A percentile compares a stretch with the other conserved stretches of the same genome.
Evolutionary conservation across 805 yeast genomes (phyloP).

Genomic region (Lipomyces sp.): DNA sequence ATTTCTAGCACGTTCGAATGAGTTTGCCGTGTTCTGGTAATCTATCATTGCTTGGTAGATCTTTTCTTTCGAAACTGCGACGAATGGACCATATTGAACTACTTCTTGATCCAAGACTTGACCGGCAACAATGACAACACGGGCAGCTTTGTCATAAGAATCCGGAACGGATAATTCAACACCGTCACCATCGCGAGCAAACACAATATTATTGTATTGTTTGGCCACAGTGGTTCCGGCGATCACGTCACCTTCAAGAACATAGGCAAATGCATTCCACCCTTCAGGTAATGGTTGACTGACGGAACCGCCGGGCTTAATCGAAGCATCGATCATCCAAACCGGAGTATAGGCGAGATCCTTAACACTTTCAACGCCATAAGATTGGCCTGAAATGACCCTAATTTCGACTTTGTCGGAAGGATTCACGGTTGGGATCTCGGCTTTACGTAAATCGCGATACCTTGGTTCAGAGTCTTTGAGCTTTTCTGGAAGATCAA

Average conservation of each 20-base stretch:
- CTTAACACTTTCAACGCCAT: constrained; percentile 72
- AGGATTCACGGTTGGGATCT: constrained; percentile 71
- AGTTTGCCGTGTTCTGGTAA: constrained; percentile 56
- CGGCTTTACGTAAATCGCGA: constrained; percentile 71
- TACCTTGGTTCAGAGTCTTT: constrained; percentile 74
- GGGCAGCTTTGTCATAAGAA: constrained; percentile 26
- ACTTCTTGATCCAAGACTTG: constrained; percentile 50
- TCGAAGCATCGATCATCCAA: constrained; percentile 67
- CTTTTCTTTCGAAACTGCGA: constrained; percentile 68
- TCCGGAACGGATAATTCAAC: constrained; percentile 39
- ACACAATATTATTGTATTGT: constrained; percentile 37
- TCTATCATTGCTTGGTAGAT: constrained; percentile 73
- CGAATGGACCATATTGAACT: constrained; percentile 92
- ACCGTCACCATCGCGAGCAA: constrained; percentile 40
- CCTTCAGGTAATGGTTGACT: constrained; percentile 55
- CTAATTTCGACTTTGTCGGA: constrained; percentile 61
- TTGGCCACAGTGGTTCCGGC: constrained; percentile 33
- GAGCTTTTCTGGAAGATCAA: constrained; percentile 69
- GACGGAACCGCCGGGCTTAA: constrained; percentile 70
- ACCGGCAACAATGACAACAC: constrained; percentile 41
- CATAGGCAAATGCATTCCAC: constrained; percentile 44
- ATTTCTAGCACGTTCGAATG: constrained; percentile 45
- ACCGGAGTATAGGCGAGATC: constrained; percentile 85
- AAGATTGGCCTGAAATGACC: constrained; percentile 77
- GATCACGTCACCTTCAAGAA: constrained; percentile 40